Conservation (phyloP, 1,139 yeast species). For the Saccharomyces pastorianus region DNA sequence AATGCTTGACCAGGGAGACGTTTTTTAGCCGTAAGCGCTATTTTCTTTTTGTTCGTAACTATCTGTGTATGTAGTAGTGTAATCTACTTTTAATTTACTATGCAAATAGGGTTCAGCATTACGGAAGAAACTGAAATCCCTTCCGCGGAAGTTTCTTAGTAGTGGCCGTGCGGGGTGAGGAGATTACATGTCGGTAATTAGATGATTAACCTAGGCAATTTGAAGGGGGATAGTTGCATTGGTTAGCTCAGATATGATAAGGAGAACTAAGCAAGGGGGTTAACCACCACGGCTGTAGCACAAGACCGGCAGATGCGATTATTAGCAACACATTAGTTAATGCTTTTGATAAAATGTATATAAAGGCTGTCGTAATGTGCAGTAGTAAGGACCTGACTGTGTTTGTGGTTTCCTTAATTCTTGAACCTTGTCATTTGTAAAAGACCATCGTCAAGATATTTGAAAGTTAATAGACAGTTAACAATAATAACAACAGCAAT, state of each 20-base stretch:
- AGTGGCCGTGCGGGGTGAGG: not conserved
- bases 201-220: not conserved
- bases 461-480: not conserved
- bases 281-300: not conserved
- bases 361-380: not conserved
- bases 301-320: not conserved
- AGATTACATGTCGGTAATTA: not conserved
- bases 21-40: constrained; percentile 29
- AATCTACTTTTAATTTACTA: not conserved
- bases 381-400: not conserved
- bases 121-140: not conserved
- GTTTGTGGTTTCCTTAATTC: not conserved
- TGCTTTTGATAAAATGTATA: not conserved
- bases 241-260: not conserved
- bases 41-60: not conserved
- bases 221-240: not conserved
- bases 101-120: not conserved
- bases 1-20: constrained; percentile 96
- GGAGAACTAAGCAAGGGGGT: not conserved
- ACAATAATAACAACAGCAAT: not conserved
- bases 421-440: not conserved
- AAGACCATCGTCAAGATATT: not conserved
- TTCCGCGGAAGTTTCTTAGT: not conserved
- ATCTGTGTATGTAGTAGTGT: not conserved
- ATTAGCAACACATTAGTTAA: not conserved